These are phyloP conservation scores for Protea cynaroides DNA, from an alignment of 164 flowering plant genomes.

Conservation along the genomic window DNA sequence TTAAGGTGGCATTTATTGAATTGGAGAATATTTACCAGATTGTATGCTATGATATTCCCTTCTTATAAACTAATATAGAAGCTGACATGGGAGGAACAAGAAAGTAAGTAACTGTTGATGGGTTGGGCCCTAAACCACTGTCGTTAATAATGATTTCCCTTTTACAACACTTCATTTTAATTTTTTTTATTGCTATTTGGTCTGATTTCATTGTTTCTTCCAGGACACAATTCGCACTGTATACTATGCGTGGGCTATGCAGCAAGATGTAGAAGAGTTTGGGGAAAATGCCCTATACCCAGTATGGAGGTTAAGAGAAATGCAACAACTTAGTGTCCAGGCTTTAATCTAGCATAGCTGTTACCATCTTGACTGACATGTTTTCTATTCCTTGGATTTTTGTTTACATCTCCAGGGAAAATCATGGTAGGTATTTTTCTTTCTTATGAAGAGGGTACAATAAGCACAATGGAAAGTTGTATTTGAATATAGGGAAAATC, in stretches of 20 bases:
- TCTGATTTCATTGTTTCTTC: neutral
- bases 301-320: slow-evolving; percentile 82
- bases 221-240: slow-evolving; percentile 94
- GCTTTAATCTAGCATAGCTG: slow-evolving; percentile 63
- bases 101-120: too few relatives aligned
- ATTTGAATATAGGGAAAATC: too few relatives aligned
- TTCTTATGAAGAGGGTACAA: too few relatives aligned
- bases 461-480: too few relatives aligned
- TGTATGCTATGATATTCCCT: too few relatives aligned
- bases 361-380: neutral
- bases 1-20: too few relatives aligned
- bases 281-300: slow-evolving; percentile 71
- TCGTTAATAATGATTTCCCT: too few relatives aligned
- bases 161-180: too few relatives aligned
- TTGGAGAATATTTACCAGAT: too few relatives aligned
- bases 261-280: slow-evolving; percentile 65
- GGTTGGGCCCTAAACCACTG: too few relatives aligned
- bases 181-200: neutral
- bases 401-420: neutral
- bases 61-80: too few relatives aligned
- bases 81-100: too few relatives aligned
- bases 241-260: slow-evolving; percentile 90
- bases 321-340: slow-evolving; percentile 70
- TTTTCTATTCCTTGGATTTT: neutral
- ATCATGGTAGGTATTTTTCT: neutral